Conservation (phyloP, 164 flowering plant species). For the Dillenia suffruticosa region DNA sequence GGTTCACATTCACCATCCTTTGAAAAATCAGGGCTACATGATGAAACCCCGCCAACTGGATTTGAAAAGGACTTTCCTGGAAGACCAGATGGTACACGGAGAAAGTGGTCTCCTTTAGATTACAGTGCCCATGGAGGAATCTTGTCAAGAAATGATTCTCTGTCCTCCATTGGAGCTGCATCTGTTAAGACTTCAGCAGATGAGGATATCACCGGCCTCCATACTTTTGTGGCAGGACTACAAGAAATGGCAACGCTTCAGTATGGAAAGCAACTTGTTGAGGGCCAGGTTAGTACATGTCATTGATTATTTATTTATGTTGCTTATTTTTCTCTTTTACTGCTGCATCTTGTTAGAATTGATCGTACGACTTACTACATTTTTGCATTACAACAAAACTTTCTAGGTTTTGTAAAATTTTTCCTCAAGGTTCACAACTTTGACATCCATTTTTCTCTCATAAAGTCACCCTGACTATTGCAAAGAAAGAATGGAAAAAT, state of each 20-base stretch:
- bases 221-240: constrained; percentile 71
- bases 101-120: constrained; percentile 25
- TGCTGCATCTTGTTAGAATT: neutral
- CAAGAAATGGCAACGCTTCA: constrained; percentile 74
- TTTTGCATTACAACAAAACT: no score
- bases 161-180: constrained; percentile 39
- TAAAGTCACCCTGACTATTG: neutral
- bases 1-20: constrained; percentile 25
- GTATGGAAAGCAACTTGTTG: constrained; percentile 47
- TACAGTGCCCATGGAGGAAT: constrained; percentile 16
- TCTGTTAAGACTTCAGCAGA: constrained; percentile 28
- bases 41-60: constrained; percentile 42
- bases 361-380: neutral
- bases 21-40: constrained; percentile 24
- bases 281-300: constrained; percentile 44
- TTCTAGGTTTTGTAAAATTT: no score
- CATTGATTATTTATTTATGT: neutral
- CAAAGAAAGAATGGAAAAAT: neutral
- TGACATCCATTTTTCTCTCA: neutral
- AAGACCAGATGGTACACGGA: constrained; percentile 35
- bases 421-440: neutral
- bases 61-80: constrained; percentile 42
- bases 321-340: neutral
- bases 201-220: constrained; percentile 74
- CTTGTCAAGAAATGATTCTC: constrained; percentile 45